Evolutionary conservation across 768 basidiomycete species (phyloP).

Genomic region (Auriscalpium vulgare): DNA sequence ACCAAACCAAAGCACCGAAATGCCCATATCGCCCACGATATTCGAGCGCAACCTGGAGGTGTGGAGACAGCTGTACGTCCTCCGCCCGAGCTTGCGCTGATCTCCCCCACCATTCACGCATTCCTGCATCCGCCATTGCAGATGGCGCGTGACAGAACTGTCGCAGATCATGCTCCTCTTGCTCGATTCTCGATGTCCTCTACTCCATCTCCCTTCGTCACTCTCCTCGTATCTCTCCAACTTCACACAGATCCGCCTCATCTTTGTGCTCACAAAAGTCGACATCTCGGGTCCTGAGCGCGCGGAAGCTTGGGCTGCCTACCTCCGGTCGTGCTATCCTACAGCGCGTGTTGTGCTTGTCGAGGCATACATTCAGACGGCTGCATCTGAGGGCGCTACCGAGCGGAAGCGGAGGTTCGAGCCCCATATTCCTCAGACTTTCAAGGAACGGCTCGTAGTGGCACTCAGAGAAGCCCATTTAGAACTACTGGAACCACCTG

Average conservation of each 20-base stretch:
- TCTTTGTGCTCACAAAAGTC: constrained; percentile 81
- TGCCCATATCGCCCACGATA: constrained; percentile 65
- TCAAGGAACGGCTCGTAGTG: constrained; percentile 54
- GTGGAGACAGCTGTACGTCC: constrained; percentile 82
- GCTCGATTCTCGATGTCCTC: constrained; percentile 84
- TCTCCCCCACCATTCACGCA: not conserved
- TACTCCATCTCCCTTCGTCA: constrained; percentile 79
- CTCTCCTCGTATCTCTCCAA: constrained; percentile 53
- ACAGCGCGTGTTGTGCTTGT: constrained; percentile 59
- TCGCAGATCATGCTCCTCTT: constrained; percentile 84
- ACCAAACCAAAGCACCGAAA: constrained; percentile 9
- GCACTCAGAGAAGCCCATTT: constrained; percentile 60
- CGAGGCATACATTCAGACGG: constrained; percentile 62
- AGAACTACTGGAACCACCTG: constrained; percentile 62
- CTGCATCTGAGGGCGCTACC: constrained; percentile 13
- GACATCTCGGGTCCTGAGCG: constrained; percentile 72
- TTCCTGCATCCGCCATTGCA: constrained; percentile 22
- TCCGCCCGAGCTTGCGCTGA: not conserved
- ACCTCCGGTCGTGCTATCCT: constrained; percentile 48
- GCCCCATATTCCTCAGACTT: constrained; percentile 61
- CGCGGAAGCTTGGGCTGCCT: constrained; percentile 56
- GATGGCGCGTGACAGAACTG: constrained; percentile 91
- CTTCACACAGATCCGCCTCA: constrained; percentile 29
- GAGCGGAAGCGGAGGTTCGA: constrained; percentile 46
- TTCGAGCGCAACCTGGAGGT: constrained; percentile 91